phyloP scores from a whole-genome alignment of 2,329 filamentous ascomycete species.

The Aureobasidium sp. region DNA sequence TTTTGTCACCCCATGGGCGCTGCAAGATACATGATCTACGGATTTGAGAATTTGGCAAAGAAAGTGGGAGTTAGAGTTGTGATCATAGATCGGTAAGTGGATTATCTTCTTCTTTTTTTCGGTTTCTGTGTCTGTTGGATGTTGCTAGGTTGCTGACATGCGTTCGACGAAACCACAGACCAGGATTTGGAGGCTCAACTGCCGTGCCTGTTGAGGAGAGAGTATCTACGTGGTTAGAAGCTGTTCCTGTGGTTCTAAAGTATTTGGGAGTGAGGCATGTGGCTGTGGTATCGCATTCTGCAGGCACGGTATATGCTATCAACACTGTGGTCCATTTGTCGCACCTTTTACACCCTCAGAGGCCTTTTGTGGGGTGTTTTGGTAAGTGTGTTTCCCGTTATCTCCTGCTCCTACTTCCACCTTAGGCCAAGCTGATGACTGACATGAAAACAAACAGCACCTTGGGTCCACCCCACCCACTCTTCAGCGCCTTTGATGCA shows the following conservation, averaged over 20 bases:
- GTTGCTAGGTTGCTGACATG: too few species aligned
- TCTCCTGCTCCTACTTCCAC: background rate
- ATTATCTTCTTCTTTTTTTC: too few species aligned
- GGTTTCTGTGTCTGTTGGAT: too few species aligned
- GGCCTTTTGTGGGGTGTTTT: slow-evolving; percentile 24
- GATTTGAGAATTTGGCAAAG: slow-evolving; percentile 24
- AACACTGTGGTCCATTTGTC: slow-evolving; percentile 31
- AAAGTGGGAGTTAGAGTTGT: slow-evolving; percentile 29
- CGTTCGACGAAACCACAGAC: slow-evolving; percentile 20
- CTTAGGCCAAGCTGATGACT: background rate
- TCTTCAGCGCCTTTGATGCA: slow-evolving; percentile 24
- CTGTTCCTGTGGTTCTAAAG: slow-evolving; percentile 30
- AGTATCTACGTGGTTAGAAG: slow-evolving; percentile 33
- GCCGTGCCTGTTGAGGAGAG: slow-evolving; percentile 28
- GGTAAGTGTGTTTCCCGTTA: slow-evolving; percentile 7
- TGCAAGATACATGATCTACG: slow-evolving; percentile 22
- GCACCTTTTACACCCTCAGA: slow-evolving; percentile 24
- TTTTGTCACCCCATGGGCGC: slow-evolving; percentile 34
- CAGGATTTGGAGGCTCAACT: slow-evolving; percentile 37
- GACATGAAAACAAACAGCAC: slow-evolving; percentile 21
- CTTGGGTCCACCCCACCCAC: slow-evolving; percentile 34
- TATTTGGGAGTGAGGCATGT: slow-evolving; percentile 31
- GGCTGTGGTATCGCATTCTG: slow-evolving; percentile 31
- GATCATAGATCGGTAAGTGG: slow-evolving; percentile 29
- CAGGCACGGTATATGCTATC: slow-evolving; percentile 35